Evolutionary conservation across 2,329 filamentous ascomycete species (phyloP).

Genomic region (Lachnellula hyalina): DNA sequence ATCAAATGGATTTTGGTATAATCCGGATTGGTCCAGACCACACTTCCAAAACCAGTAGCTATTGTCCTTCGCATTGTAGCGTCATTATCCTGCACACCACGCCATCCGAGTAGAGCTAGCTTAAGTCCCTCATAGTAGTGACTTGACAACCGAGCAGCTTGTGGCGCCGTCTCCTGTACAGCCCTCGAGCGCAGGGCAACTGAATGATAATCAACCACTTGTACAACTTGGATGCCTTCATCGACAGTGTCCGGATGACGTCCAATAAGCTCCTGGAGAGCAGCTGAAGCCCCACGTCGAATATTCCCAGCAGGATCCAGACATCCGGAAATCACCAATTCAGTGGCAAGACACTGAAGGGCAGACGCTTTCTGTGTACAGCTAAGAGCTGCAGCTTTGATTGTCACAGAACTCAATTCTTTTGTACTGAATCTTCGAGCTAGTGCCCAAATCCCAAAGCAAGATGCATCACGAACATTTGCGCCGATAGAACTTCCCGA

Average conservation of each 20-base stretch:
- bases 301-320: conserved; percentile 92
- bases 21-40: too few relatives aligned
- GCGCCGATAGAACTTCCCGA: conserved; percentile 82
- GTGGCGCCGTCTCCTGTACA: conserved; percentile 68
- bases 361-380: conserved; percentile 41
- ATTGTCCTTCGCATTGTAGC: conserved; percentile 66
- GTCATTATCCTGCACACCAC: conserved; percentile 80
- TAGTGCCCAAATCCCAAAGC: conserved; percentile 92
- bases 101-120: conserved; percentile 72
- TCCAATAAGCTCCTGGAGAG: conserved; percentile 88
- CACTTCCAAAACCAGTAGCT: conserved; percentile 52
- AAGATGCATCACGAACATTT: conserved; percentile 90
- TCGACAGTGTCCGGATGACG: conserved; percentile 81
- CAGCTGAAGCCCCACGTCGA: conserved; percentile 83
- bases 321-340: conserved; percentile 75
- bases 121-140: conserved; percentile 65
- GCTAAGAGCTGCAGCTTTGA: conserved; percentile 18
- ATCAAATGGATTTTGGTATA: too few relatives aligned
- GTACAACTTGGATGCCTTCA: conserved; percentile 79
- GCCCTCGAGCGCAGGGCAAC: conserved; percentile 84
- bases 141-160: conserved; percentile 58
- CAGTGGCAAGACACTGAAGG: conserved; percentile 72
- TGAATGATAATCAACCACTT: conserved; percentile 86
- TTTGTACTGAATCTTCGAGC: conserved; percentile 78
- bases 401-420: conserved; percentile 64